phyloP scores from a whole-genome alignment of 208 protist species.

The Entamoeba moshkovskii region DNA sequence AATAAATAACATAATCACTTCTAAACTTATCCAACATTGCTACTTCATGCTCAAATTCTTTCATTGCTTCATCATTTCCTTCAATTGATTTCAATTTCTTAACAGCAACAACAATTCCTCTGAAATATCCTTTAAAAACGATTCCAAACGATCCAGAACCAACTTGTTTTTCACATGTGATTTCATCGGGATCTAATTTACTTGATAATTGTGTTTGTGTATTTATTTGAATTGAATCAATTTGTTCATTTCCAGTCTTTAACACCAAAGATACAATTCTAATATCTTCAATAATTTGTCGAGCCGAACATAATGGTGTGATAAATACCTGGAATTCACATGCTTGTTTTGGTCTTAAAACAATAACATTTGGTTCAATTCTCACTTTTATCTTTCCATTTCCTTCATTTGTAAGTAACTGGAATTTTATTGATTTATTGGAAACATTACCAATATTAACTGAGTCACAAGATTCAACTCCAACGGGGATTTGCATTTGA shows the following conservation, averaged over 20 bases:
- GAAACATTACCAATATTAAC: background rate
- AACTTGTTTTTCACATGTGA: background rate
- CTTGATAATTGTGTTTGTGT: background rate
- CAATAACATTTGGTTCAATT: background rate
- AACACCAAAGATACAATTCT: background rate
- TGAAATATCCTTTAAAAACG: background rate
- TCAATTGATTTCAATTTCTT: background rate
- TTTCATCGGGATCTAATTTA: background rate
- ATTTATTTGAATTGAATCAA: background rate
- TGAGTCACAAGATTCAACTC: background rate
- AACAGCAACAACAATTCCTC: background rate
- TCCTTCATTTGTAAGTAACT: background rate
- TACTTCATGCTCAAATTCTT: background rate
- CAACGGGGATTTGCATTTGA: background rate
- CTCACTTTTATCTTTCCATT: background rate
- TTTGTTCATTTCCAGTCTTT: background rate
- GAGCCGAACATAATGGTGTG: background rate
- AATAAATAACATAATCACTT: background rate
- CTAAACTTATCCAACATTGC: background rate
- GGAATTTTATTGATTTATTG: background rate
- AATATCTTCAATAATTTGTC: background rate
- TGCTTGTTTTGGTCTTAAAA: background rate
- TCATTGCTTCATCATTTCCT: background rate
- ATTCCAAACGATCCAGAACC: background rate
- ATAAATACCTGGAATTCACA: background rate